Conservation (phyloP, 1,284 basidiomycete species). For the Puccinia hordei region DNA sequence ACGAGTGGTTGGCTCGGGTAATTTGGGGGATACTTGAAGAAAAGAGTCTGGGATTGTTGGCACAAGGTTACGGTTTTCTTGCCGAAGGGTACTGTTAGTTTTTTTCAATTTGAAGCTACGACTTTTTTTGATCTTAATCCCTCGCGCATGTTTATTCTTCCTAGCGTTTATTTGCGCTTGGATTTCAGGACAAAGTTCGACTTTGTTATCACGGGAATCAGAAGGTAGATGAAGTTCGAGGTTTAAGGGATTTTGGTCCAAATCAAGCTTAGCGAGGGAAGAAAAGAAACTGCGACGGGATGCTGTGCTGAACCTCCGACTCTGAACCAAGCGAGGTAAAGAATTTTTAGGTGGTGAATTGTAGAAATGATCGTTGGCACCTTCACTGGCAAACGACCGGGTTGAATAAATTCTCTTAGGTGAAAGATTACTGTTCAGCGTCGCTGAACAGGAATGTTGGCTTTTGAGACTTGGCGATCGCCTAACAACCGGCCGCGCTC, state of each 20-base stretch:
- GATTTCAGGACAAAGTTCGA: neutral
- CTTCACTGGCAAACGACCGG: neutral
- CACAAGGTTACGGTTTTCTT: neutral
- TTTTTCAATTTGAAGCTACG: neutral
- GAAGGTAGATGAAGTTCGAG: constrained; percentile 3
- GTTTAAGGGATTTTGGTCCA: neutral
- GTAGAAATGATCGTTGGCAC: neutral
- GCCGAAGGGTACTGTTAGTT: neutral
- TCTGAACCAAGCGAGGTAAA: neutral
- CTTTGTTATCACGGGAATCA: neutral
- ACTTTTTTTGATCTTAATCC: neutral
- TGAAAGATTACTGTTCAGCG: neutral
- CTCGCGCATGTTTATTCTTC: neutral
- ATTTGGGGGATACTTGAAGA: neutral
- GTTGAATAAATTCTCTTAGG: neutral
- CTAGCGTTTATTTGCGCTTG: neutral
- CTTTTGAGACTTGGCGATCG: neutral
- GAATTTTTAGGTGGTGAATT: neutral
- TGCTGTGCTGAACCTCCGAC: neutral
- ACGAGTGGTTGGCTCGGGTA: neutral
- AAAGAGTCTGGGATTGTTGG: neutral
- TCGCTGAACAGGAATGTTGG: neutral
- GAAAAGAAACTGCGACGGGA: constrained; percentile 10
- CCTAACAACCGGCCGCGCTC: neutral
- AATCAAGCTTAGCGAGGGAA: constrained; percentile 1